These are phyloP conservation scores for Cordia subcordata DNA, from an alignment of 257 asterid genomes.

Conservation along the genomic window DNA sequence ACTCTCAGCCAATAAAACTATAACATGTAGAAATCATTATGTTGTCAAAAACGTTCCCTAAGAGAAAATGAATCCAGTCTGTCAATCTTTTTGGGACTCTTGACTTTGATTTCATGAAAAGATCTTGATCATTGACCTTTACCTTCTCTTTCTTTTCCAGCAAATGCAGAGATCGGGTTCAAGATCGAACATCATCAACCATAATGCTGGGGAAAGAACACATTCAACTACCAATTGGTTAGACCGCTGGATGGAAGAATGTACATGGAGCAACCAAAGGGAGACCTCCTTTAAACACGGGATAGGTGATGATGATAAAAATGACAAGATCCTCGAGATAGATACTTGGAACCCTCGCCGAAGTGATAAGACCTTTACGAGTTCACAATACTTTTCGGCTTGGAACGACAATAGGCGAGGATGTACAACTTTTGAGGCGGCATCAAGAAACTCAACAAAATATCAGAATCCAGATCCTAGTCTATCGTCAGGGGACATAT, in stretches of 20 bases:
- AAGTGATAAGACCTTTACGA: constrained; percentile 27
- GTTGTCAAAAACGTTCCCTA: background rate
- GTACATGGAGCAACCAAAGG: constrained; percentile 33
- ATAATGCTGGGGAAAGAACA: constrained; percentile 27
- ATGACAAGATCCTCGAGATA: constrained; percentile 79
- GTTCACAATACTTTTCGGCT: constrained; percentile 38
- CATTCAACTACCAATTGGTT: constrained; percentile 55
- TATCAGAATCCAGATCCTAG: constrained; percentile 67
- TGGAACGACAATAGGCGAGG: constrained; percentile 50
- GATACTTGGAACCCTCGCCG: constrained; percentile 63
- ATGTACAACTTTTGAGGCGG: constrained; percentile 22
- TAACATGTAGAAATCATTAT: background rate
- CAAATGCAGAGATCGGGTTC: constrained; percentile 52
- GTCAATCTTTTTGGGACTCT: too few species aligned
- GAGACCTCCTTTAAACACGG: constrained; percentile 14
- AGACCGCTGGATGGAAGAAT: constrained; percentile 83
- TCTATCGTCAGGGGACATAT: constrained; percentile 64
- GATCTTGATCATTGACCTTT: background rate
- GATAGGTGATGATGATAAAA: constrained; percentile 48
- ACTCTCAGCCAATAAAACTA: too few species aligned
- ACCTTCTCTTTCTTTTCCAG: constrained; percentile 4
- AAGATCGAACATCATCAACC: constrained; percentile 29
- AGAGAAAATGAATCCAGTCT: too few species aligned
- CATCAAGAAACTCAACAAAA: constrained; percentile 37
- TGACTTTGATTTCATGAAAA: too few species aligned